Base-by-base conservation (phyloP, 768 basidiomycete genomes). In the Kwoniella europaea region DNA sequence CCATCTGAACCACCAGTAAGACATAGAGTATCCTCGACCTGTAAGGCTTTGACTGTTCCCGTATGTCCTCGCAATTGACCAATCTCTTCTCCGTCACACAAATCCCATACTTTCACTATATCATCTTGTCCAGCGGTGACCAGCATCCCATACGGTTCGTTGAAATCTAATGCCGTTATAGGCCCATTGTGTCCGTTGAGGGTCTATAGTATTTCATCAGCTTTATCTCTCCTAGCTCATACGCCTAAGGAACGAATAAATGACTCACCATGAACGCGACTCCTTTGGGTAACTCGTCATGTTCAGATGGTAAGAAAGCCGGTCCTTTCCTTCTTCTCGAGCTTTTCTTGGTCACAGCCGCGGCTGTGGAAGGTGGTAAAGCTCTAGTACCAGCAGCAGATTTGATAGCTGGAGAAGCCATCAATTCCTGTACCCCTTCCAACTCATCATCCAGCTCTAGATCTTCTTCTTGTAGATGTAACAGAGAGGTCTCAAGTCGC, bases 391-490 rank as follows among this genome's bases (percentile, higher is more conserved):
- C 71, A 16, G 79, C 71, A 2, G 72, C 74, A 24, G 77, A 77
- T 16, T 75, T 79, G 55, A 83, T 71, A 12, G 68, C 66, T 1
- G 82, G 80, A 10, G 76, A 74, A 29, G 81, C 88, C 67, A 93
- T 84, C 70, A 92, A 88, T 82, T 98, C 93, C 78, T 90, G 89
- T 20, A 97, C 92, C 46, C 94, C 94, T 84, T 92, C 90, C 66
- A 97, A 84, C 85, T 99, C 96, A 71, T 97, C 96, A 77, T 97
- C 93, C n/a, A 99, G 85, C 79, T 98, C 96, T 24, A 99, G 86
- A 72, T 97, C 95, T 75, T 98, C 96, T 81, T 99, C 96, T 68
- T 95, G 92, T 57, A 98, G 82, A 80, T 89, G 91, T 42, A 98
- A 85, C 7, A 99, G 86, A 79, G 93, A 91, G 54, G 89, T 87